These are phyloP conservation scores for Aspergillus kassunensis DNA, from an alignment of 495 filamentous ascomycete genomes.

Conservation along the genomic window DNA sequence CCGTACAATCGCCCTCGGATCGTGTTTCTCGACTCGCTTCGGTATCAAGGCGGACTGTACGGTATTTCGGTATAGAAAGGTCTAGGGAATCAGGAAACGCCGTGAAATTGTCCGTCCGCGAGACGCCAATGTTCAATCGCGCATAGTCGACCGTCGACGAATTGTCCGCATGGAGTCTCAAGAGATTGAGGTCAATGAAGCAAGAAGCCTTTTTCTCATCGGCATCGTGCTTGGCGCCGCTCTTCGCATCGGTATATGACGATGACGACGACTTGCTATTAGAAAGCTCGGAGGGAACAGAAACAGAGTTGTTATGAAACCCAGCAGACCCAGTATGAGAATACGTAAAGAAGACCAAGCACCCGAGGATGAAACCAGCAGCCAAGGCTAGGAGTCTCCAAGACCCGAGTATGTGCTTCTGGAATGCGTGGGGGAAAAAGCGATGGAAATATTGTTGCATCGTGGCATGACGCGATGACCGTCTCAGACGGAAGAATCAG, in stretches of 20 bases:
- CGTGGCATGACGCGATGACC: constrained; percentile 5
- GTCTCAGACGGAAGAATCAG: neutral
- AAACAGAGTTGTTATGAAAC: neutral
- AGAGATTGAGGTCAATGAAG: constrained; percentile 17
- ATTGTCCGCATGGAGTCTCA: constrained; percentile 15
- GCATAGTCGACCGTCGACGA: constrained; percentile 14
- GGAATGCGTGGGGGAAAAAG: constrained; percentile 7
- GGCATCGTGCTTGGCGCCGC: neutral
- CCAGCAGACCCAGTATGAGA: neutral
- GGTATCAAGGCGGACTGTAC: constrained; percentile 12
- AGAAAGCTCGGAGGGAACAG: neutral
- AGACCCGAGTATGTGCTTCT: neutral
- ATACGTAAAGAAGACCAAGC: constrained; percentile 9
- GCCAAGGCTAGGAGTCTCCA: constrained; percentile 7
- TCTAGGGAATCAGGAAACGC: constrained; percentile 13
- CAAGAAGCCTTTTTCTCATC: constrained; percentile 12
- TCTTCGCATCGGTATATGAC: neutral
- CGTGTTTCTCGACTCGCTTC: constrained; percentile 9
- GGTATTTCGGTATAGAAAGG: constrained; percentile 8
- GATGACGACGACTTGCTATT: neutral
- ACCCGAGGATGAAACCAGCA: constrained; percentile 1
- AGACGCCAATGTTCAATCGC: constrained; percentile 19
- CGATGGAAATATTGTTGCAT: constrained; percentile 14
- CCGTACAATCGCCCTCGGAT: constrained; percentile 11
- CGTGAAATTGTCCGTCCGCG: constrained; percentile 18